Conservation (phyloP, 192 early-diverging fungal species). For the Paraglomus brasilianum region DNA sequence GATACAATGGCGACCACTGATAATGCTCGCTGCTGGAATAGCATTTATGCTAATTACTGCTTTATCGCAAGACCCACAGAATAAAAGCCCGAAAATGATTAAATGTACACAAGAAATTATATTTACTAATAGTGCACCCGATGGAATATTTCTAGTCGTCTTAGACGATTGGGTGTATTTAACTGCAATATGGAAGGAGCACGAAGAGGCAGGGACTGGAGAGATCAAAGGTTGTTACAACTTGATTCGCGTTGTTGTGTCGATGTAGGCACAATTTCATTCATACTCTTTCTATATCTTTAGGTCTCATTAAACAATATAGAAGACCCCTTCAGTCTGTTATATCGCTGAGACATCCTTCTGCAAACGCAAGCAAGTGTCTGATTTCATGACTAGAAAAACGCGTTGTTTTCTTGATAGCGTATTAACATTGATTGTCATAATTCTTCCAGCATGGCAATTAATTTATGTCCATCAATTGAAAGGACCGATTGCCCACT, state of each 20-base stretch:
- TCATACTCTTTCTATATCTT: too few relatives aligned
- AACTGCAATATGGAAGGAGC: constrained; percentile 25
- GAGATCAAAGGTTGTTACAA: neutral
- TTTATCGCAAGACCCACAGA: constrained; percentile 3
- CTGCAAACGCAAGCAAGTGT: constrained; percentile 8
- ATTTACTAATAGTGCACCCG: neutral
- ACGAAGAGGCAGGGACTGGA: neutral
- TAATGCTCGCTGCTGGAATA: constrained; percentile 7
- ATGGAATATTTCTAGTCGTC: constrained; percentile 10
- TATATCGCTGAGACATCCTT: neutral
- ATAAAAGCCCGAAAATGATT: constrained; percentile 2
- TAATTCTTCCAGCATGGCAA: constrained; percentile 10
- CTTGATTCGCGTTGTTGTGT: neutral
- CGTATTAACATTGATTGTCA: neutral
- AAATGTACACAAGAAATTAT: constrained; percentile 2
- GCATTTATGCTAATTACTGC: constrained; percentile 2
- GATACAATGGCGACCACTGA: constrained; percentile 17
- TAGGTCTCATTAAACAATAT: constrained; percentile 19
- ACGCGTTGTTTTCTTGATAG: neutral
- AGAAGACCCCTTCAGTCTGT: neutral
- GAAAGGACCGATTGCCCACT: constrained; percentile 14
- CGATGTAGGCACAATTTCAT: neutral
- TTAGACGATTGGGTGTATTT: constrained; percentile 23
- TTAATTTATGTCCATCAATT: constrained; percentile 20
- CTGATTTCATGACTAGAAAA: neutral